Evolutionary conservation across 2,329 filamentous ascomycete genomes (phyloP).

Genomic region (Domatiomyces catenatus): DNA sequence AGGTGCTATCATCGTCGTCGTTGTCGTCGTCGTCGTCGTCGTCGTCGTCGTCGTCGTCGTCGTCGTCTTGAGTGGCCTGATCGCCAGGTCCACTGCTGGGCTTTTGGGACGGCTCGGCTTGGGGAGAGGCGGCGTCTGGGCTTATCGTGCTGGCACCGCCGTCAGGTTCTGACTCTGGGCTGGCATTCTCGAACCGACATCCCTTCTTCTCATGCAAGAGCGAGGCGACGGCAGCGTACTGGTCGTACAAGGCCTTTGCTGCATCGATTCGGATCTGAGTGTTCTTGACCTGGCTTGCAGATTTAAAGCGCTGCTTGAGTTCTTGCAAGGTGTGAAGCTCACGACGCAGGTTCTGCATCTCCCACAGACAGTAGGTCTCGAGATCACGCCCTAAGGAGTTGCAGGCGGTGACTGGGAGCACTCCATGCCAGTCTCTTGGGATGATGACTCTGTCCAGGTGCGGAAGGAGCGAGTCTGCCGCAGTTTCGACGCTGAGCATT

Average conservation of each 20-base stretch:
- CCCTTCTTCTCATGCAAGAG: conserved; percentile 11
- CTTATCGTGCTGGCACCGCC: neutral
- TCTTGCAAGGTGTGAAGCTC: conserved; percentile 1
- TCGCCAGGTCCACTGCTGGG: neutral
- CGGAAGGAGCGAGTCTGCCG: neutral
- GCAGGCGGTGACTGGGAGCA: conserved; percentile 1
- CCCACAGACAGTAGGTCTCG: conserved; percentile 10
- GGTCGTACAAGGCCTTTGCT: conserved; percentile 6
- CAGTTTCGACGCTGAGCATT: conserved; percentile 3
- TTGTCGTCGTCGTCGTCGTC: no score
- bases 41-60: no score
- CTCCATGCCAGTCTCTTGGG: conserved; percentile 7
- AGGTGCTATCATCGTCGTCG: no score
- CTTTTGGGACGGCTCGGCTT: neutral
- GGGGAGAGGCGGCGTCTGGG: neutral
- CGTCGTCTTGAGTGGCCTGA: neutral
- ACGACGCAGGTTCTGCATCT: conserved; percentile 5
- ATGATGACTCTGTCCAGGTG: neutral
- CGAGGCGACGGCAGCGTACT: conserved; percentile 4
- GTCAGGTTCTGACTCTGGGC: neutral
- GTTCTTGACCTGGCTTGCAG: conserved; percentile 8
- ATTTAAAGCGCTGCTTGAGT: conserved; percentile 4
- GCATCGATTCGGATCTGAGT: conserved; percentile 11
- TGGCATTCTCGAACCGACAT: neutral
- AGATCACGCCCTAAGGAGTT: conserved; percentile 12